These are phyloP conservation scores for Volvariella surrecta DNA, from an alignment of 1,284 basidiomycete species.

Conservation along the genomic window DNA sequence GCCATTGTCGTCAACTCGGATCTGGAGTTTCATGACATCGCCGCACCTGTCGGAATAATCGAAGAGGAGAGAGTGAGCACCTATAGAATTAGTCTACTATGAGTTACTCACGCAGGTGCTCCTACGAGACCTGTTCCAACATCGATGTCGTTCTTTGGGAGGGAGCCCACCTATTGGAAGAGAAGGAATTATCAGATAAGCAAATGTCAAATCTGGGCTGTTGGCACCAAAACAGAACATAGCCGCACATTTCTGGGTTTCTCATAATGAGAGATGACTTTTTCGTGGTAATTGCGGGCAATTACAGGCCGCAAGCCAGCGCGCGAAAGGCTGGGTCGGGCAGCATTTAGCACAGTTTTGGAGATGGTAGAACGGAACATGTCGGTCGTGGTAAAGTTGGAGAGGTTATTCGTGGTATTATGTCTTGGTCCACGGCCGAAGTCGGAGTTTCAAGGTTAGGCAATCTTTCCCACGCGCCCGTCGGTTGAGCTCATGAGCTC, in stretches of 20 bases:
- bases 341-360: conserved; percentile 38
- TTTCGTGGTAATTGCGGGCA: conserved; percentile 79
- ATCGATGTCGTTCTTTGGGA: conserved; percentile 85
- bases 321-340: conserved; percentile 33
- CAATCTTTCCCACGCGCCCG: neutral
- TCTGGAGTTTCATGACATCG: conserved; percentile 99
- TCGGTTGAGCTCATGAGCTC: too few relatives aligned
- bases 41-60: conserved; percentile 49
- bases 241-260: conserved; percentile 83
- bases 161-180: conserved; percentile 76
- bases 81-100: conserved; percentile 11
- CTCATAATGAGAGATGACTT: conserved; percentile 95
- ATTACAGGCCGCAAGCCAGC: conserved; percentile 36
- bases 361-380: conserved; percentile 64
- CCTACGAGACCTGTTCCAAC: conserved; percentile 98
- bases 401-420: conserved; percentile 9
- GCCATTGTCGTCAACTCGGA: conserved; percentile 91
- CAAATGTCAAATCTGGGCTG: conserved; percentile 19
- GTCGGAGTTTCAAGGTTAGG: conserved; percentile 8
- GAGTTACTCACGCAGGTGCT: conserved; percentile 83
- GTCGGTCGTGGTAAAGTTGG: conserved; percentile 27
- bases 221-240: conserved; percentile 21
- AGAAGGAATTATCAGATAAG: conserved; percentile 49
- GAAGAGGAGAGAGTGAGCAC: conserved; percentile 13
- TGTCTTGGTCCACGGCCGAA: conserved; percentile 6